A percentile compares a stretch with the other conserved stretches of the same genome.
These are phyloP conservation scores for Leccinum subgranulosum DNA, from an alignment of 768 basidiomycete genomes.

Conservation along the genomic window DNA sequence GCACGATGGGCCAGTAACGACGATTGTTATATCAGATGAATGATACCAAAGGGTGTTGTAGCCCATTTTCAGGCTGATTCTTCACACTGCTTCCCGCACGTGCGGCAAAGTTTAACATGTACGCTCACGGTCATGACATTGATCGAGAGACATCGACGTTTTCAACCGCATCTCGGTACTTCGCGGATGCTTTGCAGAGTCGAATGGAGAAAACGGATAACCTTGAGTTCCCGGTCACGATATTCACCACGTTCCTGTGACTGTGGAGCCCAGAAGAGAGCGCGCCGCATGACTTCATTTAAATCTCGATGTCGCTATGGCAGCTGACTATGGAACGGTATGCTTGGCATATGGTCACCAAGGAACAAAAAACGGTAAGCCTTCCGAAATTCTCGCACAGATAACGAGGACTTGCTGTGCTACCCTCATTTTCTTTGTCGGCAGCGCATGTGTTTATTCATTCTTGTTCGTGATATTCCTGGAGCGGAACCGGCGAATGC, in stretches of 20 bases:
- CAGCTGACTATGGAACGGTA: not conserved
- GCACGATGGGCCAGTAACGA: not conserved
- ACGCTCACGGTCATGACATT: too few relatives aligned
- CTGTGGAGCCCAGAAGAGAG: not conserved
- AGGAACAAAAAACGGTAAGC: not conserved
- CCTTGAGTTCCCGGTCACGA: not conserved
- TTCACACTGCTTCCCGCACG: not conserved
- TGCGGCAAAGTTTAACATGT: too few relatives aligned
- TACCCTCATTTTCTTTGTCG: not conserved
- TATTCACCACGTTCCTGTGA: not conserved
- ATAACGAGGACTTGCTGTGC: not conserved
- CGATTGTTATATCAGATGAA: not conserved
- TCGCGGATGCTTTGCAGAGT: not conserved
- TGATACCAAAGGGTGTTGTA: not conserved
- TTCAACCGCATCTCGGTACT: not conserved
- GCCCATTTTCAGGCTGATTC: not conserved
- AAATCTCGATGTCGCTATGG: not conserved
- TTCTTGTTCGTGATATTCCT: not conserved
- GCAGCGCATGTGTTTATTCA: not conserved
- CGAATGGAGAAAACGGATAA: not conserved
- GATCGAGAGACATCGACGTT: not conserved
- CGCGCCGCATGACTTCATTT: not conserved
- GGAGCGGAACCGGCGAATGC: not conserved
- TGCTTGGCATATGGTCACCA: not conserved
- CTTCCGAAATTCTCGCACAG: not conserved